These are phyloP conservation scores for Bipolaris oryzae DNA, from an alignment of 2,329 filamentous ascomycete genomes.

Conservation along the genomic window DNA sequence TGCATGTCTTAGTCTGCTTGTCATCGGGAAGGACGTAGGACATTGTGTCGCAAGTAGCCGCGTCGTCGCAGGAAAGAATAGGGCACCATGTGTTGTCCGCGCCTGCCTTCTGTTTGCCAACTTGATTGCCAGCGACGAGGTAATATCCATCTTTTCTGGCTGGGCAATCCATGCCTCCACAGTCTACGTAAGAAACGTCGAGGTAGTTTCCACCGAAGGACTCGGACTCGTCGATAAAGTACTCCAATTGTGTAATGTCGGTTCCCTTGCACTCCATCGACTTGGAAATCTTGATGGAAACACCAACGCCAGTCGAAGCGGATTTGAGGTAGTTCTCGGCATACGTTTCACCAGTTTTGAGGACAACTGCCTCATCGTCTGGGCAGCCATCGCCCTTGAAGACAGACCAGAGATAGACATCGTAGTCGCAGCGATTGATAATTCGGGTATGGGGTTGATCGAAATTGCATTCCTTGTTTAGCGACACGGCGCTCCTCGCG, in stretches of 20 bases:
- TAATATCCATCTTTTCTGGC: conserved; percentile 44
- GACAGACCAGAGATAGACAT: conserved; percentile 49
- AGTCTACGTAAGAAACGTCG: conserved; percentile 50
- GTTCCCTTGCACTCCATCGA: conserved; percentile 32
- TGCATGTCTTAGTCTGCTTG: conserved; percentile 42
- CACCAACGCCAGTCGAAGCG: conserved; percentile 28
- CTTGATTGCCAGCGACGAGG: conserved; percentile 32
- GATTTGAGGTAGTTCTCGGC: conserved; percentile 39
- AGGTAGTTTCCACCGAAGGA: conserved; percentile 35
- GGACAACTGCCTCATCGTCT: conserved; percentile 23
- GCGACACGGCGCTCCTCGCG: conserved; percentile 24
- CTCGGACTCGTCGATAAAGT: conserved; percentile 25
- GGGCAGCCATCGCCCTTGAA: conserved; percentile 38
- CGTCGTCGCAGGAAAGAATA: conserved; percentile 32
- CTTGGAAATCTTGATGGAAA: conserved; percentile 51
- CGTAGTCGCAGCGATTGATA: conserved; percentile 48
- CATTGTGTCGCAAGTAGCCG: conserved; percentile 31
- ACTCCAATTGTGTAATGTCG: conserved; percentile 48
- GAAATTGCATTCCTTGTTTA: conserved; percentile 25
- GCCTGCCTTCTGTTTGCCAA: conserved; percentile 22
- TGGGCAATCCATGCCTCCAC: conserved; percentile 37
- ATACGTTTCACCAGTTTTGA: conserved; percentile 41
- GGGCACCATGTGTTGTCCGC: conserved; percentile 42
- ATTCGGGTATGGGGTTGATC: conserved; percentile 34
- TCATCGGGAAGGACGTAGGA: conserved; percentile 44